Evolutionary conservation across 495 filamentous ascomycete genomes (phyloP), one percentile per base, ranked within the genome.

Genomic region (Daldinia caldariorum): DNA sequence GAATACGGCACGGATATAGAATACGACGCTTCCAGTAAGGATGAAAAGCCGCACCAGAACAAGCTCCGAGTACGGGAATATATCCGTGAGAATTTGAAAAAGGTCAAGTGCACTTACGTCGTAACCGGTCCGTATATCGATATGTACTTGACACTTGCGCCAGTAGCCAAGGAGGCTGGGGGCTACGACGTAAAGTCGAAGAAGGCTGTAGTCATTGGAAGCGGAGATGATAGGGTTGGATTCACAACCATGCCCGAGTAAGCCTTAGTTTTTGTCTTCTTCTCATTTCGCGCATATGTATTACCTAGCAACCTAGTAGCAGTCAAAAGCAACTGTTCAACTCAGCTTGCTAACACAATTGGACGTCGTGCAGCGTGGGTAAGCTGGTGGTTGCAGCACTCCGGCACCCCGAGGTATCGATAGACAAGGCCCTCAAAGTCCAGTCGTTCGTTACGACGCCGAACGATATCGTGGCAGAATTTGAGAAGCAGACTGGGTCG

Each of bases 1-100:
- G 90, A 92, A 73, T 92, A 89, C 71, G 90, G 90, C 63, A 93
- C 90, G 0, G 90, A 92, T 62, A 89, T 92, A 67, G 89, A 89
- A 73, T 89, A 91, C 70, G 79, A 83, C 18, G 80, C 85, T 8
- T 79, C 83, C 38, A 90, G 88, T 58, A 83, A 82, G 22, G 54
- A 77, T 35, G 90, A 92, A 77, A 86, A 84, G 71, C 89, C 90
- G 0, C 90, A 93, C 66, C 90, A 91, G 77, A 78, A 84, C 70
- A 92, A 93, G 76, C 83, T 92, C 45, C 85, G 84, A 47, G 87
- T 92, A 39, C 83, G 90, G 37, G 85, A 83, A 26, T 85, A 85
- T 50, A 81, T 91, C 47, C 75, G 75, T 10, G 82, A 86, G 57
- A 77, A 82, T 38, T 64, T 87, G 18, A 81, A 78, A 63, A 70